These are phyloP conservation scores for Cordyceps cicadae DNA, from an alignment of 2,329 filamentous ascomycete species.

Conservation along the genomic window DNA sequence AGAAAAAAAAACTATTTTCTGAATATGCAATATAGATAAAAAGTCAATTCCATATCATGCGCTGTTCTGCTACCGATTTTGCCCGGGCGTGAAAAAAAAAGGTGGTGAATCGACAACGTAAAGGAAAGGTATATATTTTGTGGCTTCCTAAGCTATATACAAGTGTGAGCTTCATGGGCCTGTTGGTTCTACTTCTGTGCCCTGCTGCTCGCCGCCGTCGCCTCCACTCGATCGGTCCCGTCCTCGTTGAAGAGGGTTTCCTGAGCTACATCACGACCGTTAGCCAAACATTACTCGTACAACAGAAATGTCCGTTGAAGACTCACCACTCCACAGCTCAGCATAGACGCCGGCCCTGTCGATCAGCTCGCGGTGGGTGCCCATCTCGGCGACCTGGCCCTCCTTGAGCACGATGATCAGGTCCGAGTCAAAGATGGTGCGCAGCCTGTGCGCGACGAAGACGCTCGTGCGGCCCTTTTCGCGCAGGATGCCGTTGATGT, in stretches of 20 bases:
- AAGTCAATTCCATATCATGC: no score
- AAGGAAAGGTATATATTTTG: not conserved
- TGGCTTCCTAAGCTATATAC: not conserved
- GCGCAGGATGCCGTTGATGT: slow-evolving; percentile 86
- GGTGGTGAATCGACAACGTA: not conserved
- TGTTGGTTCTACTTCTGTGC: slow-evolving; percentile 20
- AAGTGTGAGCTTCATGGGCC: not conserved
- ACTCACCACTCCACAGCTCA: slow-evolving; percentile 81
- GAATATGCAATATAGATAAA: no score
- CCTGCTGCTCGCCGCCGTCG: slow-evolving; percentile 16
- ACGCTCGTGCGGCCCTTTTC: slow-evolving; percentile 87
- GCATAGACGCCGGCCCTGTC: slow-evolving; percentile 73
- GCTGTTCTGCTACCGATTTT: not conserved
- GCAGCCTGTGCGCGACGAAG: slow-evolving; percentile 84
- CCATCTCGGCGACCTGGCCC: slow-evolving; percentile 78
- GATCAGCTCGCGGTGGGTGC: slow-evolving; percentile 78
- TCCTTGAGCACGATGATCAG: slow-evolving; percentile 84
- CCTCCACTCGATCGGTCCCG: slow-evolving; percentile 26
- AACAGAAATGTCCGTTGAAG: not conserved
- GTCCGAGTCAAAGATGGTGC: slow-evolving; percentile 90
- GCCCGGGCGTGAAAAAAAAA: not conserved
- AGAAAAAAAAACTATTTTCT: no score
- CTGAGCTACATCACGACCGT: slow-evolving; percentile 39
- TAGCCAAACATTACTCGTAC: slow-evolving; percentile 9
- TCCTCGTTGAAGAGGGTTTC: slow-evolving; percentile 48